Evolutionary conservation across 2,329 filamentous ascomycete species (phyloP), one percentile per base, ranked within the genome.

Genomic region (Arthrinium phaeospermum): DNA sequence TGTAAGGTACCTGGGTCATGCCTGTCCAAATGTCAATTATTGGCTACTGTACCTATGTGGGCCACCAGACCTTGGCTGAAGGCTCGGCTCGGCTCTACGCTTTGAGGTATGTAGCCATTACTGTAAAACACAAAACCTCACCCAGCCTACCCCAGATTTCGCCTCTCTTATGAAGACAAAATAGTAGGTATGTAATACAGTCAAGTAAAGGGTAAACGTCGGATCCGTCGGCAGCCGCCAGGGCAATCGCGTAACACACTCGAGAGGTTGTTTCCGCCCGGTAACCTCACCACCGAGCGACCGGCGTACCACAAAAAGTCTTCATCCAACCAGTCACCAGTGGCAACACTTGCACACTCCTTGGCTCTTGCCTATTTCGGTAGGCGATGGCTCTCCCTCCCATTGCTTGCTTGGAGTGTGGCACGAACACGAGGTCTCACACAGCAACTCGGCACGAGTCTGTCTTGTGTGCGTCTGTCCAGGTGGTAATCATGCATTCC

Each of bases 391-490:
- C 41, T 64, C 57, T 64, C 57, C 57, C 34, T n/a, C 7, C 34
- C 41, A 57, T 57, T 57, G 34, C 53, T 27, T 34, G 27, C 46
- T 22, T n/a, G 30, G 22, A 10, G 53, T 64, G 57, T 64, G 34
- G 57, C 57, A 64, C 57, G 57, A 64, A 64, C 57, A 64, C 57
- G 57, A 64, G 57, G 34, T 64, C 34, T 64, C 57, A 64, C 57
- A 64, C 57, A 64, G 57, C 19, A 64, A 41, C 19, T 41, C 22
- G 34, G 57, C 57, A 41, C 57, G 30, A 64, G 57, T 64, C 30
- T 64, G 57, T n/a, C 30, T 37, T 37, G 16, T 10, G 12, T 41
- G 34, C 37, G 37, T 41, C 57, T 34, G 57, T 41, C 22, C n/a
- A 64, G 10, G 57, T 64, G 22, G 57, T n/a, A 22, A 22, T 34